Evolutionary conservation across 2,329 filamentous ascomycete genomes (phyloP).

Genomic region (Grosmannia serpens): DNA sequence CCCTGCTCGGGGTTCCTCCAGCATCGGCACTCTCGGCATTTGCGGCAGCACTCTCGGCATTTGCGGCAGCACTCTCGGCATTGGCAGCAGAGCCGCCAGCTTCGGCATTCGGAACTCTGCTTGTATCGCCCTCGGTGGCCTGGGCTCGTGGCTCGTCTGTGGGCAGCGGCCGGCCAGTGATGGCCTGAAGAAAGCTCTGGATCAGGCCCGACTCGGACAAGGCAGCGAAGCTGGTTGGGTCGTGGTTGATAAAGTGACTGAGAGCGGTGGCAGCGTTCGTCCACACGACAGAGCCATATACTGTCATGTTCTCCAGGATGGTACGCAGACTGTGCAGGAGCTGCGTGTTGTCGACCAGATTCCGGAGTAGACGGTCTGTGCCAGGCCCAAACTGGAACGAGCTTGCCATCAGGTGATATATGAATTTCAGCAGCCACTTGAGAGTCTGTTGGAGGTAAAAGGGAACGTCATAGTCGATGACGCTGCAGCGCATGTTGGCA

Average conservation of each 20-base stretch:
- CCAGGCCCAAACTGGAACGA: slow-evolving; percentile 50
- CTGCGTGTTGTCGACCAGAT: slow-evolving; percentile 85
- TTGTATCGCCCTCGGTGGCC: neutral
- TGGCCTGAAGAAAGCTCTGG: slow-evolving; percentile 70
- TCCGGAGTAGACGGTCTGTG: slow-evolving; percentile 80
- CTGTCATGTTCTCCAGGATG: slow-evolving; percentile 66
- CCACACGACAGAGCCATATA: slow-evolving; percentile 91
- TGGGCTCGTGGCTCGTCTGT: neutral
- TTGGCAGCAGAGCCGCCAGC: neutral
- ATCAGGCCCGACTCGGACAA: slow-evolving; percentile 91
- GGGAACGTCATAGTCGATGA: slow-evolving; percentile 86
- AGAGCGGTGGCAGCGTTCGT: slow-evolving; percentile 85
- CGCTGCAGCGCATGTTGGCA: slow-evolving; percentile 56
- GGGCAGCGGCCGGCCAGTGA: slow-evolving; percentile 46
- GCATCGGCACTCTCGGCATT: neutral
- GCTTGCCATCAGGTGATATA: slow-evolving; percentile 88
- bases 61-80: neutral
- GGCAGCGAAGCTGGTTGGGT: slow-evolving; percentile 92
- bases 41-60: neutral
- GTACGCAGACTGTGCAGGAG: slow-evolving; percentile 67
- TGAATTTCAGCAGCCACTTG: slow-evolving; percentile 89
- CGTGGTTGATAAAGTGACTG: slow-evolving; percentile 95
- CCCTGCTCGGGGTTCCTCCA: slow-evolving; percentile 18
- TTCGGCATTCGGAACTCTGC: neutral
- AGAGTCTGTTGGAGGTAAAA: slow-evolving; percentile 90